A percentile compares a stretch with the other conserved stretches of the same genome.
Conservation (phyloP, 164 flowering plant species). For the Buxus sempervirens region DNA sequence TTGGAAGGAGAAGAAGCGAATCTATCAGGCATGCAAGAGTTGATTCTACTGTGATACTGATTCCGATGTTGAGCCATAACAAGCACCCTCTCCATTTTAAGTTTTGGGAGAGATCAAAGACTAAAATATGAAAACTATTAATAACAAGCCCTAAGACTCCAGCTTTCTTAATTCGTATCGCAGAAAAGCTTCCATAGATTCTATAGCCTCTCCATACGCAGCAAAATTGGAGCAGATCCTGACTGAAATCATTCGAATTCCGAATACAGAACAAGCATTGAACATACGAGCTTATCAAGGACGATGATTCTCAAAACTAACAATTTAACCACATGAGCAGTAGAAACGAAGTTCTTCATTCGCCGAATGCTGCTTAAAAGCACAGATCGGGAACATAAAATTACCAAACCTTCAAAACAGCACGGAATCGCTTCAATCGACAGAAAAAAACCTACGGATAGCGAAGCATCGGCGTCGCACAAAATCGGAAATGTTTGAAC, state of each 20-base stretch:
- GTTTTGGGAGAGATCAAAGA: neutral
- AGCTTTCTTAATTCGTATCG: neutral
- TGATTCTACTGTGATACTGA: constrained; percentile 40
- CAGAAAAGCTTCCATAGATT: neutral
- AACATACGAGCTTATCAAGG: neutral
- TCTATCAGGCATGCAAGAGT: constrained; percentile 20
- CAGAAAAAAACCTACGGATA: neutral
- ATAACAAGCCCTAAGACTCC: neutral
- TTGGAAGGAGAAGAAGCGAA: constrained; percentile 35
- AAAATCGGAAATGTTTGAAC: neutral
- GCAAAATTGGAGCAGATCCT: neutral
- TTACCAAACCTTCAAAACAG: neutral
- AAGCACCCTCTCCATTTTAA: constrained; percentile 66
- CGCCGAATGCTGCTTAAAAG: neutral
- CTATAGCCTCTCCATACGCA: neutral
- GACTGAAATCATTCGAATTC: neutral
- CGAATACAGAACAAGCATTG: neutral
- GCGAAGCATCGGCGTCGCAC: neutral
- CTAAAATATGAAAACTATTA: neutral
- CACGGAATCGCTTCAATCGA: neutral
- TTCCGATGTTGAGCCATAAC: constrained; percentile 55
- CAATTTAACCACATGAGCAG: neutral
- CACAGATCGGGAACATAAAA: neutral
- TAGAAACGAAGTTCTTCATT: neutral
- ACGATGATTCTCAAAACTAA: neutral